Evolutionary conservation across 2,329 filamentous ascomycete species (phyloP), one percentile per base, ranked within the genome.

Genomic region (Sclerotinia spermophila): DNA sequence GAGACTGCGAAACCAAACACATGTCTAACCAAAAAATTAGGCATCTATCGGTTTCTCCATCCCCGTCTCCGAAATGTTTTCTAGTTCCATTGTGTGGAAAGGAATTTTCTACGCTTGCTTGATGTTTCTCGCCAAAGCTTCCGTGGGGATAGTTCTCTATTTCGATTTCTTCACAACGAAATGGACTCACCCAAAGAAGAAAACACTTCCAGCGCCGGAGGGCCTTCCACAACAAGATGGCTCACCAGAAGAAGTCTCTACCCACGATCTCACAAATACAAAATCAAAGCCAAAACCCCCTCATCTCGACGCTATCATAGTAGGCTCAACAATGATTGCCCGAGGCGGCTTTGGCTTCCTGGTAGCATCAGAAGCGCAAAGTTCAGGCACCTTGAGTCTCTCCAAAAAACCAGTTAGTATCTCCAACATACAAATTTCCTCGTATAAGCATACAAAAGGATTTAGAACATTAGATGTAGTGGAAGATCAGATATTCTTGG

Each of bases 271-370:
- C 53, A 7, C 21, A 11, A 24, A 45, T 53, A n/a, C 6, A n/a
- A 15, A 17, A 6, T 17, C 15, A 1, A 53, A 17, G 27, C 19
- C 40, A 11, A 56, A 17, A 21, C 72, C 75, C 15, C 74, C 73
- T 40, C 77, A 74, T 55, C 58, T 68, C 21, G 60, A 66, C 58
- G 71, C 65, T 3, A 44, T 73, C 61, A 73, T 72, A 27, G 61
- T 76, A 17, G 73, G 74, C 7, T 72, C 73, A 17, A 87, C 87
- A 2, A 95, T 95, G 92, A 86, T 91, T 0, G 87, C 92, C 0
- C 84, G 92, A 24, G 92, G 92, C 0, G 92, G 96, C 77, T 92
- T 95, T 51, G 92, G 92, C 0, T 93, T 93, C 72, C 79, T 95
- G 51, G 92, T 96, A 73, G 89, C 90, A 0, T 87, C 89, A 0